Evolutionary conservation across 192 early-diverging fungal genomes (phyloP).

Genomic region (Coemansia sp.): DNA sequence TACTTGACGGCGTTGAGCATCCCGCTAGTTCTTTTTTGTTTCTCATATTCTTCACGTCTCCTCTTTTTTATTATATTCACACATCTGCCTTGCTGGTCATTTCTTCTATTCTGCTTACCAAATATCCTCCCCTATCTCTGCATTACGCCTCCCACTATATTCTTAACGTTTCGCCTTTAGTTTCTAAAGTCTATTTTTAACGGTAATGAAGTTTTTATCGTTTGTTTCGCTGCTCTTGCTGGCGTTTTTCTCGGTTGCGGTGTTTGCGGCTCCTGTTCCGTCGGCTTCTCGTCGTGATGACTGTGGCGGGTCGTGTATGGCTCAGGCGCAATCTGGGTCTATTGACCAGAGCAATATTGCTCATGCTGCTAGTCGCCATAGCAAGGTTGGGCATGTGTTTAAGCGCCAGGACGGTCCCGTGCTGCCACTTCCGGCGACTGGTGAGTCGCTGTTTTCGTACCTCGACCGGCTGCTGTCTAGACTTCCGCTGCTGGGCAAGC

Average conservation of each 20-base stretch:
- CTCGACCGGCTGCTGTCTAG: slow-evolving; percentile 39
- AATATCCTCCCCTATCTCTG: too few species aligned
- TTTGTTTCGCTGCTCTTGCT: slow-evolving; percentile 12
- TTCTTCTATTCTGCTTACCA: too few species aligned
- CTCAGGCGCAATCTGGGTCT: not conserved
- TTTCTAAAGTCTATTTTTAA: not conserved
- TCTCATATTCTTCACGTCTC: too few species aligned
- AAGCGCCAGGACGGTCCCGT: slow-evolving; percentile 18
- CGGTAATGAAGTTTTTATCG: slow-evolving; percentile 15
- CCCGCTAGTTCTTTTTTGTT: too few species aligned
- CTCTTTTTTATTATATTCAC: too few species aligned
- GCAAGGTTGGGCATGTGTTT: not conserved
- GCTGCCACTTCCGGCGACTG: slow-evolving; percentile 37
- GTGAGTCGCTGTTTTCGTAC: slow-evolving; percentile 31
- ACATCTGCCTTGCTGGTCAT: too few species aligned
- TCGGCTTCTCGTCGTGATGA: not conserved
- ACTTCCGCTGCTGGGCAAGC: slow-evolving; percentile 33
- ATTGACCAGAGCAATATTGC: not conserved
- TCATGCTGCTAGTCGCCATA: not conserved
- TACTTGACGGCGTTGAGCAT: too few species aligned
- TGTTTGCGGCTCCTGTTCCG: slow-evolving; percentile 12
- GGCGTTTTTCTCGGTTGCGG: slow-evolving; percentile 6
- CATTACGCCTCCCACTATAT: too few species aligned
- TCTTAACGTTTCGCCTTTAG: too few species aligned
- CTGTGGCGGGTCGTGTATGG: not conserved